phyloP scores from a whole-genome alignment of 768 basidiomycete genomes.

The Kwoniella sp. region DNA sequence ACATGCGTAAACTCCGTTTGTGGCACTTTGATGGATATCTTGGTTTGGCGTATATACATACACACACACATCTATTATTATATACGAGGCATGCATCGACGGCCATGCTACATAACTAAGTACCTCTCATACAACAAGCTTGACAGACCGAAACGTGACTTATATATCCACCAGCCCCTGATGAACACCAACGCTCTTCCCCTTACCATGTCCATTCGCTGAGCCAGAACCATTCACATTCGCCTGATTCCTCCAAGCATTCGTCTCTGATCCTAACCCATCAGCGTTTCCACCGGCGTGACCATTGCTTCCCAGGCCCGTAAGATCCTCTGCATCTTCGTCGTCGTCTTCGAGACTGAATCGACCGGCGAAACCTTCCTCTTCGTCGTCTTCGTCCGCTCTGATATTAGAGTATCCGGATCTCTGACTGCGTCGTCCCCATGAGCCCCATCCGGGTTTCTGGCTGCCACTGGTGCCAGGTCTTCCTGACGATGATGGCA shows the following conservation, averaged over 20 bases:
- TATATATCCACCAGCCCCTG: conserved; percentile 45
- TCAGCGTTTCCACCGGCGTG: conserved; percentile 30
- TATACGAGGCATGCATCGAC: neutral
- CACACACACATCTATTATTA: too few relatives aligned
- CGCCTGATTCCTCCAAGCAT: conserved; percentile 47
- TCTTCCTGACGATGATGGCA: conserved; percentile 4
- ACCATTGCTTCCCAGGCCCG: neutral
- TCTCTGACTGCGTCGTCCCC: conserved; percentile 27
- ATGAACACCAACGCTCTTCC: conserved; percentile 32
- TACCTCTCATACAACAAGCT: too few relatives aligned
- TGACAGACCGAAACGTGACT: neutral
- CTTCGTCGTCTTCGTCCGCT: conserved; percentile 51
- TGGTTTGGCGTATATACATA: too few relatives aligned
- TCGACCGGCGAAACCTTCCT: conserved; percentile 50
- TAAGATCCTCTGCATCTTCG: conserved; percentile 40
- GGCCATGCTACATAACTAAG: neutral
- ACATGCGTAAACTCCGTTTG: conserved; percentile 3
- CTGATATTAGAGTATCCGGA: conserved; percentile 45
- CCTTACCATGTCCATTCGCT: conserved; percentile 11
- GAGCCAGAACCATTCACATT: conserved; percentile 4
- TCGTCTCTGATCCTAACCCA: conserved; percentile 45
- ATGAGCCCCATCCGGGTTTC: conserved; percentile 37
- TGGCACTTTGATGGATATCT: conserved; percentile 7
- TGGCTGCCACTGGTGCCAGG: conserved; percentile 2
- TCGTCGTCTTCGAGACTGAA: conserved; percentile 55